phyloP scores from a whole-genome alignment of 495 filamentous ascomycete species.

The Hypomontagnella monticulosa region DNA sequence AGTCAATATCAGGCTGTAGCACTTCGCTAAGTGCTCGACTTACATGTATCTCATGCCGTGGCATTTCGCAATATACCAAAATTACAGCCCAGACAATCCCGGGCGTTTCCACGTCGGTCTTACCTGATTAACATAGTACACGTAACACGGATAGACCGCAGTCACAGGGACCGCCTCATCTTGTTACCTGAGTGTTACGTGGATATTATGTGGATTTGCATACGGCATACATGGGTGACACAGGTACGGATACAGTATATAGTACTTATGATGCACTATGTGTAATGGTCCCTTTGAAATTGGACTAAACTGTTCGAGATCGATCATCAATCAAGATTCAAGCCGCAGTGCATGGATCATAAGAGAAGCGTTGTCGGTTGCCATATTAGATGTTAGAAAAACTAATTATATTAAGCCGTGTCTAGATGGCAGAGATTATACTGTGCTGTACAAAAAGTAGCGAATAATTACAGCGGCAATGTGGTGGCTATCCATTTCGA shows the following conservation, averaged over 20 bases:
- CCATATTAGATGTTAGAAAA: not conserved
- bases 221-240: not conserved
- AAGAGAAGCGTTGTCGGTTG: conserved; percentile 7
- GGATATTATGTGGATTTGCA: not conserved
- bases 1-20: not conserved
- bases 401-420: conserved; percentile 18
- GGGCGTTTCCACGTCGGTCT: too few species aligned
- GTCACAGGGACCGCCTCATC: conserved; percentile 9
- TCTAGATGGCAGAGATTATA: not conserved
- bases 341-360: conserved; percentile 22
- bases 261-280: conserved; percentile 6
- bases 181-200: conserved; percentile 14
- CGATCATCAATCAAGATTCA: conserved; percentile 42
- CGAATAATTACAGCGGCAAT: not conserved
- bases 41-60: conserved; percentile 1
- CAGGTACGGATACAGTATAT: conserved; percentile 13
- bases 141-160: too few species aligned
- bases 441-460: conserved; percentile 13
- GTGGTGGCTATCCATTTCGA: conserved; percentile 10
- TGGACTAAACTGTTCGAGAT: conserved; percentile 36
- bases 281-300: conserved; percentile 21
- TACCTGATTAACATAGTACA: too few species aligned
- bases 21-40: not conserved
- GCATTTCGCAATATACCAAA: not conserved
- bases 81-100: too few species aligned